Base-by-base conservation (phyloP, 176 grass and related monocot species). In the Zizania latifolia region DNA sequence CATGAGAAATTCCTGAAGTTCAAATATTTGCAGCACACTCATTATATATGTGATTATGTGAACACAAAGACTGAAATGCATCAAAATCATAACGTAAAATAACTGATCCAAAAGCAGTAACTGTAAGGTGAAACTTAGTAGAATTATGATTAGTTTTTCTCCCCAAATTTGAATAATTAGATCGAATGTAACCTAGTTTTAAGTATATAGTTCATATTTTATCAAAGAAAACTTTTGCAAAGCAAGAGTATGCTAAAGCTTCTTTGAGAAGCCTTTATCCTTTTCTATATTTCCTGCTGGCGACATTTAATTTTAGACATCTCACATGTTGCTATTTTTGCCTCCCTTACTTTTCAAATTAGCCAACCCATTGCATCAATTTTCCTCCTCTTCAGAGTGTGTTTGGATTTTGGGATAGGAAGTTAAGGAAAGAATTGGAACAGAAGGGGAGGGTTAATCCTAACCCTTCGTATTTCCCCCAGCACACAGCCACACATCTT, bases 211-310 rank as follows among this genome's bases (percentile, higher is more conserved):
- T 77, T 37, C 32, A 53, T 24, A 3, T 7, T 77, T 65, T 32
- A 74, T 37, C 36, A 46, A 72, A 72, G 58, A 30, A 46, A 72
- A 24, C 24, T 2, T 58, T 73, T 39, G 51, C 3, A 77, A 77
- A 37, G 22, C n/a, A 51, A 34, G 9, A 28, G 29, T 63, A 50
- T 17, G 24, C 19, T 64, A 33, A 45, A 63, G 6, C 15, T n/a
- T 15, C 23, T 30, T 75, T 15, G 40, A 30, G 16, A 60, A 60
- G 4, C 7, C 27, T 12, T 21, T 31, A 36, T 74, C 14, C 54
- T 14, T 44, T 29, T 62, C 63, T 48, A 21, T 48, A 23, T 61
- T 32, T 75, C 15, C 24, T 15, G 2, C 34, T 3, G 1, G 2
- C 10, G 31, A 62, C 39, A 8, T 62, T 62, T 13, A 39, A 19